Base-by-base conservation (phyloP, 2,329 filamentous ascomycete species). In the Pseudopyrenochaeta lycopersici region DNA sequence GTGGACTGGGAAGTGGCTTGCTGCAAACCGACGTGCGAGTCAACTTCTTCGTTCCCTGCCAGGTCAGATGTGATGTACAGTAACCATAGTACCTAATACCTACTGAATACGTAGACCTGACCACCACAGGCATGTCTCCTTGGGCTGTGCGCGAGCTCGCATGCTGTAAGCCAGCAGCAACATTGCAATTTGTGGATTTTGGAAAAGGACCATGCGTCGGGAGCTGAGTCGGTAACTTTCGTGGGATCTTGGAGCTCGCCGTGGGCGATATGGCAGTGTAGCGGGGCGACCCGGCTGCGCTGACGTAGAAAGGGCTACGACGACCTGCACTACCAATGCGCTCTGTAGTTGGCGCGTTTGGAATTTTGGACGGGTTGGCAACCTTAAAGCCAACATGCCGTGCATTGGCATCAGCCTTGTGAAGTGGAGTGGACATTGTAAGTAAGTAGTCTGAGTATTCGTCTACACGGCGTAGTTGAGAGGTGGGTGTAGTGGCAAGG, bases 1-100 rank as follows among this genome's bases (percentile, higher is more conserved):
- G 77, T 9, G 72, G 71, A 35, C 74, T 71, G 7, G 77, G 77
- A 4, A 79, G 63, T n/a, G 75, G 71, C 56, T 79, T 79, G 30
- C 77, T 57, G 21, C 49, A 46, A 23, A 42, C 54, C 6, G 48
- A 40, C 1, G 48, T 20, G 20, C 52, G 23, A 10, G 46, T 50
- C 9, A 42, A 23, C 3, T 51, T 59, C 29, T 41, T 33, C n/a
- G 10, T 10, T 14, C 7, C 29, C 58, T 60, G 49, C 23, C 44
- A 40, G 18, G 17, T 63, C 14, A 63, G 56, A 15, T 41, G 11
- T 17, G 27, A 15, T 47, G 27, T 15, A 18, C 18, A 12, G 2
- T 18, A 4, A 14, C 27, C 9, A 11, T 10, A 21, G 15, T 10
- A 9, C 4, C 23, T 27, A 4, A 15, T 32, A 39, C 56, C 48